Evolutionary conservation across 2,329 filamentous ascomycete genomes (phyloP).

Genomic region (Venturia carpophila): DNA sequence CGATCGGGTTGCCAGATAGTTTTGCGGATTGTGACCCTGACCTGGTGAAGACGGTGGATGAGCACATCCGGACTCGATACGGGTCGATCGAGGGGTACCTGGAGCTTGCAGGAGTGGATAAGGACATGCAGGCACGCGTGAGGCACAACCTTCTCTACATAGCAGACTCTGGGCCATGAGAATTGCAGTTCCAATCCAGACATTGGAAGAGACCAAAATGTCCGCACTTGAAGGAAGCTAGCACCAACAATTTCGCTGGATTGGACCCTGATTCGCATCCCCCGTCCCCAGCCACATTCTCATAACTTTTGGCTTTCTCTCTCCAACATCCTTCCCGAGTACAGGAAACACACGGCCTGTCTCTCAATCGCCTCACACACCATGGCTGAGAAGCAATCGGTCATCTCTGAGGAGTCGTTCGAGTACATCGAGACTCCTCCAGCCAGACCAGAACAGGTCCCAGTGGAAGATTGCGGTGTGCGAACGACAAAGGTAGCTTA

Average conservation of each 20-base stretch:
- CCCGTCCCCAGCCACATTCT: background rate
- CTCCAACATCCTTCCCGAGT: background rate
- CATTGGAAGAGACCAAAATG: too few relatives aligned
- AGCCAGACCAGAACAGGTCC: constrained; percentile 44
- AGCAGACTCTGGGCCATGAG: background rate
- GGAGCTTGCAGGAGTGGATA: constrained; percentile 47
- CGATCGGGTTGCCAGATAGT: constrained; percentile 63
- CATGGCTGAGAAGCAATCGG: constrained; percentile 29
- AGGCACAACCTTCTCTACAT: constrained; percentile 21
- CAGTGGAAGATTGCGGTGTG: constrained; percentile 51
- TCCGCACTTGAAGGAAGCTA: background rate
- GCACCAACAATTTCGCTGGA: background rate
- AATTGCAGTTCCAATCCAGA: background rate
- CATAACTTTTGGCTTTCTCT: background rate
- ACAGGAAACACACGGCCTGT: background rate
- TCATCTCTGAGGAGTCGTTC: constrained; percentile 47
- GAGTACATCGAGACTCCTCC: constrained; percentile 60
- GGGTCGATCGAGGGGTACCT: constrained; percentile 62
- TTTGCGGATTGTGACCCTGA: constrained; percentile 60
- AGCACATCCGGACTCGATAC: constrained; percentile 53
- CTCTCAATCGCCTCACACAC: constrained; percentile 11
- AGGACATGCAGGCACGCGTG: constrained; percentile 30
- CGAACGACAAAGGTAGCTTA: constrained; percentile 51
- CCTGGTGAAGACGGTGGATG: constrained; percentile 53
- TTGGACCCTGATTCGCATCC: background rate